Evolutionary conservation across 78 protist species (phyloP), one percentile per base, ranked within the genome.

Genomic region (Anaeramoeba ignava): DNA sequence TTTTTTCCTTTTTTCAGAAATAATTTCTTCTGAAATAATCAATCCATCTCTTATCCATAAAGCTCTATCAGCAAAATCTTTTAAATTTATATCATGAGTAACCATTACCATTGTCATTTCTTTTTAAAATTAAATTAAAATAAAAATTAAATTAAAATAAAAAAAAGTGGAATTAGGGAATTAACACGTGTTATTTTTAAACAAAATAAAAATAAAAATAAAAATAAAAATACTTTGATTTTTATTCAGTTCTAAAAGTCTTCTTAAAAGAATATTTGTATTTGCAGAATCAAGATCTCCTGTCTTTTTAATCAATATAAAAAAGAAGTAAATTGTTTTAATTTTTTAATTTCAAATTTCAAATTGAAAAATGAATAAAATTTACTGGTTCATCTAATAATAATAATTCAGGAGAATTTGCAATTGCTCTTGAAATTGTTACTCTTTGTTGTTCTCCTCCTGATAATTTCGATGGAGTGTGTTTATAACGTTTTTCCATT

Each of bases 371-470:
- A n/a, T n/a, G n/a, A n/a, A n/a, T n/a, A n/a, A n/a, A n/a, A 54
- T 17, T 17, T 54, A 95, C 93, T 23, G 97, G 97, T 89, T 95
- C 97, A 83, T 95, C 97, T 27, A 95, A 92, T 54, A 95, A 90
- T 78, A 95, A 87, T 17, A 95, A 31, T 12, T 91, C 91, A 2
- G 97, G 97, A 12, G 33, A 12, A 83, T 95, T 95, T 68, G 95
- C 95, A 67, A 95, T 81, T 41, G 97, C 93, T 27, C 97, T 81
- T 1, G 97, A 95, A 83, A 95, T 95, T 41, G 97, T 93, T 40
- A 93, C 96, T 54, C 90, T 82, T 86, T 87, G 90, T 84, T 94
- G 96, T 89, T 95, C 96, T 37, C 98, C 98, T 33, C 98, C 98
- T 0, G 95, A 92, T 38, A 95, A 87, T 87, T 86, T 79, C 0